Base-by-base conservation (phyloP, 768 basidiomycete species). In the Podaxis sp. region DNA sequence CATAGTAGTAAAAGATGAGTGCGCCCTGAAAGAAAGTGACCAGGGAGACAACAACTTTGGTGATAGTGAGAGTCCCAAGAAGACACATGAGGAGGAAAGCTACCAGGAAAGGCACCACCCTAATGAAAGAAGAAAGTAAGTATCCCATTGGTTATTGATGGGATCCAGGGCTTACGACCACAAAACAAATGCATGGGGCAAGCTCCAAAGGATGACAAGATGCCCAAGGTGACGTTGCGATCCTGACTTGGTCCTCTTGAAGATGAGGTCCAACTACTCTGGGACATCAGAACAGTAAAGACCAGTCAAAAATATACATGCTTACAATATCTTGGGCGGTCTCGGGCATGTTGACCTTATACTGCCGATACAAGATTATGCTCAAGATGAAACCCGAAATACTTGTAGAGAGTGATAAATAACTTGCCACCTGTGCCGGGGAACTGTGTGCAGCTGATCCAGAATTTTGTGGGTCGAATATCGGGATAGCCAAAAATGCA, bases 1-100 rank as follows among this genome's bases (percentile, higher is more conserved):
- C n/a, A 13, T 38, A 22, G 30, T 51, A 59, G 33, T 59, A 59
- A n/a, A 59, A 15, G 30, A 48, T 39, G 49, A 59, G 46, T 12
- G 48, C 39, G 2, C 33, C 38, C 12, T 49, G 58, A 9, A 61
- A 12, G 3, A 22, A 12, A 13, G 60, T 48, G 2, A 39, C 30
- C n/a, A 46, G 19, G 52, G 40, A 39, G 3, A 61, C 15, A 13
- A 46, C 8, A 36, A 61, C 15, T 8, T 48, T 61, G 40, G 60
- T 61, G n/a, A 46, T 26, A 17, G 39, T 38, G 4, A 24, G 42
- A 36, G 60, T 61, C 8, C 60, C 60, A 13, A 26, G 8, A 22
- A 61, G 55, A 19, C 60, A 61, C 52, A 61, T 61, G 22, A 61
- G 4, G 24, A 61, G 36, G 44, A 61, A 61, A 2, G 60, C 60